These are phyloP conservation scores for Cercophora newfieldiana DNA, from an alignment of 495 filamentous ascomycete species.

Conservation along the genomic window DNA sequence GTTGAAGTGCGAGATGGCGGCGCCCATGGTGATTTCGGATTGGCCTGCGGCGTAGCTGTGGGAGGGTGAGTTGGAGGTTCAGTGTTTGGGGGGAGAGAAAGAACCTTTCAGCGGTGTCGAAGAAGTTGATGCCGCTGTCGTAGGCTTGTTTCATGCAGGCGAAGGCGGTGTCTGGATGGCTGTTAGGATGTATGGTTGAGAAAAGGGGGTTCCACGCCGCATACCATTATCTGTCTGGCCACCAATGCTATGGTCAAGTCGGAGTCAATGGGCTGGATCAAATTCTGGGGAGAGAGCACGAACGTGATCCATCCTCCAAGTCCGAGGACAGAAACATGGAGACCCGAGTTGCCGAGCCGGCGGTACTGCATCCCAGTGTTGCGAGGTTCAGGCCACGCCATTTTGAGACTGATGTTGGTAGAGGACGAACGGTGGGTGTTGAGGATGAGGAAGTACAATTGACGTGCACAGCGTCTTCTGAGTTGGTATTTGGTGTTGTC, in stretches of 20 bases:
- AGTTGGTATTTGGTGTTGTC: too few species aligned
- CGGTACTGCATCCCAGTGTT: slow-evolving; percentile 50
- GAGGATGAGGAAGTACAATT: too few species aligned
- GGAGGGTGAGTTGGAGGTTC: slow-evolving; percentile 8
- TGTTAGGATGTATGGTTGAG: not conserved
- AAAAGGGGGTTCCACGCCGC: not conserved
- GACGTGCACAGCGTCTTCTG: too few species aligned
- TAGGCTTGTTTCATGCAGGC: slow-evolving; percentile 70
- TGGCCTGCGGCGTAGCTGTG: slow-evolving; percentile 46
- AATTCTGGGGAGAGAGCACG: not conserved
- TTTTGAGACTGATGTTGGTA: slow-evolving; percentile 19
- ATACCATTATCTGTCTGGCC: slow-evolving; percentile 40
- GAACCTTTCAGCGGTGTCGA: slow-evolving; percentile 49
- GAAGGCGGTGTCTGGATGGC: slow-evolving; percentile 50
- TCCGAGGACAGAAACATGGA: slow-evolving; percentile 63
- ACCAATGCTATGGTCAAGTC: slow-evolving; percentile 22
- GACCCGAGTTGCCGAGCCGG: slow-evolving; percentile 60
- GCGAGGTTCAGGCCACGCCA: slow-evolving; percentile 33
- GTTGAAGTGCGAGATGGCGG: slow-evolving; percentile 55
- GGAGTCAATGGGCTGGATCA: not conserved
- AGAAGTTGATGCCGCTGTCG: slow-evolving; percentile 66
- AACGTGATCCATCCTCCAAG: slow-evolving; percentile 62
- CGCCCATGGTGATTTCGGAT: slow-evolving; percentile 59
- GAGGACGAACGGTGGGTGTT: too few species aligned
- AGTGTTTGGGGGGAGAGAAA: not conserved